Base-by-base conservation (phyloP, 805 yeast species). In the Kazachstania psychrophila region DNA sequence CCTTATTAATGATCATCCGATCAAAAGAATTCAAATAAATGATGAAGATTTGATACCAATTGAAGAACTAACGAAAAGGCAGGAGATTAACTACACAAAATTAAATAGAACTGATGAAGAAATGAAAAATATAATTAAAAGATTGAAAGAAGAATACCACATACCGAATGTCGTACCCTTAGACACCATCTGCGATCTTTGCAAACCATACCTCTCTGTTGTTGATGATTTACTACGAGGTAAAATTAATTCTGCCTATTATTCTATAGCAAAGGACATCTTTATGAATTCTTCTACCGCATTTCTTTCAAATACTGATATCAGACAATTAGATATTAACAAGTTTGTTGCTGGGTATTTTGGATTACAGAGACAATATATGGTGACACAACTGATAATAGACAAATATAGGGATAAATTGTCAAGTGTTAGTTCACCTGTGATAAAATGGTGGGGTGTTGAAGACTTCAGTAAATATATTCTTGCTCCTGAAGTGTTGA, bases 401-500 rank as follows among this genome's bases (percentile, higher is more conserved):
- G 49, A 53, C 2, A 42, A 48, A 10, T 66, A 56, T 36, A 51
- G 53, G 17, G 36, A 46, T 1, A 50, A 60, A 20, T 43, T 78
- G 3, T 39, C 39, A 36, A 41, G 19, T 45, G 53, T 29, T 39
- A 35, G 57, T 44, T 72, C 72, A 44, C 57, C 61, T 15, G 72
- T 76, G 1, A 54, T 79, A 6, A 57, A 61, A 31, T 80, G 76
- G 62, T 79, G 86, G 84, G 73, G 81, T 2, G 46, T 63, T 1
- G 65, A 66, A 16, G 70, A 72, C 36, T 81, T 78, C 49, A 57
- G 70, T 3, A 64, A 71, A 13, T 75, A 73, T 47, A 77, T 79
- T 2, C 53, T 81, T 17, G 76, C 83, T 6, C 77, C 80, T 19
- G 88, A 80, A 46, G 52, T 80, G 5, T 64, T 77, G 4, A 57